phyloP scores from a whole-genome alignment of 192 early-diverging fungal species.

The Mortierella hygrophila region DNA sequence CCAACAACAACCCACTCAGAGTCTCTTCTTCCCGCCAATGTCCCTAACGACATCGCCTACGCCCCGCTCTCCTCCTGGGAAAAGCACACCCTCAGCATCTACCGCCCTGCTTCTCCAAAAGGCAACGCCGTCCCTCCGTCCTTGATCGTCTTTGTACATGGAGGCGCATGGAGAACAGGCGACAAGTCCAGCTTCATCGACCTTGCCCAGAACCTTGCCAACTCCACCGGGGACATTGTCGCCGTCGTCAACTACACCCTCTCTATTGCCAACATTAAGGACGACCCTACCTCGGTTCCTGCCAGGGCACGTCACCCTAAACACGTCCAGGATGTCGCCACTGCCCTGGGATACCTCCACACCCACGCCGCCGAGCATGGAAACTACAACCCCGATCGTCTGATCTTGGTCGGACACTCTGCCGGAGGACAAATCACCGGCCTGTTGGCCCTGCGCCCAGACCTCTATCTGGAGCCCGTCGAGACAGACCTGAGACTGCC shows the following conservation, averaged over 20 bases:
- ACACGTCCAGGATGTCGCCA: constrained; percentile 75
- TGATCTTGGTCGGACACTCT: constrained; percentile 81
- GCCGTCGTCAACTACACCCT: constrained; percentile 85
- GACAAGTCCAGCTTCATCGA: constrained; percentile 73
- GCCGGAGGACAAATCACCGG: constrained; percentile 82
- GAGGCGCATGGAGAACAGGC: constrained; percentile 89
- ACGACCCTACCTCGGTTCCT: constrained; percentile 33
- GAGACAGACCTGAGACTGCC: constrained; percentile 21
- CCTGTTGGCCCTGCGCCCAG: constrained; percentile 69
- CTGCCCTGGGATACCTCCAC: constrained; percentile 66
- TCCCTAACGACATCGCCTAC: constrained; percentile 33
- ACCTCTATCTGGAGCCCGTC: constrained; percentile 31
- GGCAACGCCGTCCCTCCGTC: constrained; percentile 40
- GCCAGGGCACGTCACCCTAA: constrained; percentile 70
- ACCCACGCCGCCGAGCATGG: constrained; percentile 12
- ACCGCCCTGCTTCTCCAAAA: constrained; percentile 54
- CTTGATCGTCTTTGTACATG: constrained; percentile 82
- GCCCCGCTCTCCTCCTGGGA: constrained; percentile 54
- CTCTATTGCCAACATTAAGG: constrained; percentile 47
- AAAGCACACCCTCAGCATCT: constrained; percentile 73
- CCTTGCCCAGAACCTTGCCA: constrained; percentile 65
- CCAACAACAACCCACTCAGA: background rate
- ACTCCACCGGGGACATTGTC: constrained; percentile 62
- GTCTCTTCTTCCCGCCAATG: background rate
- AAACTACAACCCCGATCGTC: constrained; percentile 46